These are phyloP conservation scores for Arachis monticola DNA, from an alignment of 331 rosid species.

Conservation along the genomic window DNA sequence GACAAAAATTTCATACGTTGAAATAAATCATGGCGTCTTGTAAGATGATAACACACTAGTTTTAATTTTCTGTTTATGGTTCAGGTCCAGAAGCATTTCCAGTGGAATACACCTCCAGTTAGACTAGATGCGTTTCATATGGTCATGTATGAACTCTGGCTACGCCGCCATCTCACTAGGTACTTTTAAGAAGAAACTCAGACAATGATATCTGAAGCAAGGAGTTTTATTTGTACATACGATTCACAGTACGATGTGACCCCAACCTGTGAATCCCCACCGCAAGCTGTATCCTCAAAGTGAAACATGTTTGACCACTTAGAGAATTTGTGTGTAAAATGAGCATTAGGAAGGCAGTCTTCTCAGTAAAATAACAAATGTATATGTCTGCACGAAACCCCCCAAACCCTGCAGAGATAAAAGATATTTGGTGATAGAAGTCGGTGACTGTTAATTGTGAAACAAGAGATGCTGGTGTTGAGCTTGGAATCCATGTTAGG, in stretches of 20 bases:
- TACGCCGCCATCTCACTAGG: conserved; percentile 39
- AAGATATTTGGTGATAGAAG: neutral
- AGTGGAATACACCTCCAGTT: conserved; percentile 43
- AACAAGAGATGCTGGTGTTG: too few species aligned
- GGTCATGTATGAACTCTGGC: conserved; percentile 46
- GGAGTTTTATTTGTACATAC: conserved; percentile 6
- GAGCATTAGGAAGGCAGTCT: neutral
- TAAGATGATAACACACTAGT: neutral
- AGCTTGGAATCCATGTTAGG: neutral
- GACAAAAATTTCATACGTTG: neutral
- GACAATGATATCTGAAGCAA: neutral
- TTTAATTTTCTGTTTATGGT: conserved; percentile 5
- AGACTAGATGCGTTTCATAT: conserved; percentile 45
- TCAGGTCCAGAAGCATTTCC: conserved; percentile 42
- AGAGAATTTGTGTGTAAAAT: conserved; percentile 8
- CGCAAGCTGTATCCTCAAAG: conserved; percentile 7
- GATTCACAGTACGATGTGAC: conserved; percentile 16
- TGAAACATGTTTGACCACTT: conserved; percentile 1
- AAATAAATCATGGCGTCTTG: neutral
- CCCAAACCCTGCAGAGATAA: neutral
- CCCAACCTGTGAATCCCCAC: conserved; percentile 6
- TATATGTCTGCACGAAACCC: neutral
- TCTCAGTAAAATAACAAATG: neutral
- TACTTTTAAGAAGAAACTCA: neutral
- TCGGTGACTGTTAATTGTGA: too few species aligned